Percentiles rank a stretch among this genome's conserved stretches.
Evolutionary conservation across 257 asterid genomes (phyloP).

Genomic region (Fraxinus americana): DNA sequence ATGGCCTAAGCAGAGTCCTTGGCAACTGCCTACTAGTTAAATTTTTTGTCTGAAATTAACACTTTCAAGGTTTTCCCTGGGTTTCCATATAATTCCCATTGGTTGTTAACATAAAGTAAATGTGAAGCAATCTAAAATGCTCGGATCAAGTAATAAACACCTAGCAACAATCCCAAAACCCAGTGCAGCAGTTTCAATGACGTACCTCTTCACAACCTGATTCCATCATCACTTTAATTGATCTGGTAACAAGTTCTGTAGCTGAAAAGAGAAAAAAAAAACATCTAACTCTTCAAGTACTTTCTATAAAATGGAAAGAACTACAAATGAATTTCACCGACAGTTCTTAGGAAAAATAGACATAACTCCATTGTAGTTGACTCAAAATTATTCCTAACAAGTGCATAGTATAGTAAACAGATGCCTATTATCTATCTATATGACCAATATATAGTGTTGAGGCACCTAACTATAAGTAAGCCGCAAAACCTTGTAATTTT

Average conservation of each 20-base stretch:
- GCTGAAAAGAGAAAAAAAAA: constrained; percentile 48
- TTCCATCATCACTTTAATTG: constrained; percentile 84
- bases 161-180: neutral
- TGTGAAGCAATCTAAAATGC: neutral
- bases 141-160: neutral
- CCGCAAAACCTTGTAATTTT: neutral
- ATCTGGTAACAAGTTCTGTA: constrained; percentile 75
- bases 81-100: neutral
- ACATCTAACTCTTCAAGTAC: neutral
- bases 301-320: neutral
- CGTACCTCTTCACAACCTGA: constrained; percentile 96
- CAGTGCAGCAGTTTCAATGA: neutral
- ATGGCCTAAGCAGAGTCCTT: neutral
- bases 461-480: neutral
- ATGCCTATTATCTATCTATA: neutral
- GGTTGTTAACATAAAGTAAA: neutral
- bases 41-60: neutral
- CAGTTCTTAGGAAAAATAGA: neutral
- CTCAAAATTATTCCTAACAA: neutral
- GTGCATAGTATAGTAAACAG: neutral
- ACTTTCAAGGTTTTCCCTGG: neutral
- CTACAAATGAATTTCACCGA: neutral
- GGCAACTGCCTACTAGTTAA: neutral
- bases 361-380: neutral
- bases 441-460: neutral